Base-by-base conservation (phyloP, 2,329 filamentous ascomycete species). In the Botrytis aclada region DNA sequence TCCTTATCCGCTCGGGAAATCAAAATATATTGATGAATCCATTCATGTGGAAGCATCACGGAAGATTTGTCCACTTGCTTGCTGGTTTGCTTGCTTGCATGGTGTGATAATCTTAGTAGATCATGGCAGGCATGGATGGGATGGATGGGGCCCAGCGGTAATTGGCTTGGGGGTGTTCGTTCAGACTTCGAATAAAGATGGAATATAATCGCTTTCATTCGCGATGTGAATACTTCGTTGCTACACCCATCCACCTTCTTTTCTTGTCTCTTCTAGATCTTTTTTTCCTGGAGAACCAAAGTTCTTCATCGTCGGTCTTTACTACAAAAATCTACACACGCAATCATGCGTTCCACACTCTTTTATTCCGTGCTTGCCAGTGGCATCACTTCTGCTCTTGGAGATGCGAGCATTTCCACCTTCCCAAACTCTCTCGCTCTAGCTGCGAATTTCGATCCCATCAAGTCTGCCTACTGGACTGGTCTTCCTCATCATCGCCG, bases 381-480 rank as follows among this genome's bases (percentile, higher is more conserved):
- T 65, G 73, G 71, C 74, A 70, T 74, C 62, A 75, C 73, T 54
- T 73, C 67, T 39, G 74, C 74, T 41, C 70, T 76, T 37, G 74
- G 72, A 22, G 76, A 78, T 72, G 74, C 74, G 20, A 74, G 71
- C 62, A 75, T 79, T 62, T 74, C 75, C 25, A 74, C 73, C n/a
- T 82, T 83, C 63, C 80, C 81, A 37, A 80, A 87, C 74, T 83
- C 83, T 66, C 78, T 88, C 67, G 81, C 83, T 43, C 83, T 90
- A n/a, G 82, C 83, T 41, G 81, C 81, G 74, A 81, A 83, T 47
- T 89, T 89, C 81, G 86, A 88, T 77, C 87, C 88, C 9, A 83
- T 90, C 76, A 87, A 88, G 79, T 84, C 84, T 29, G 85, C 87
- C 14, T 90, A 90, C 84, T 90, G 88, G 88, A 90, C 88, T 22